phyloP scores from a whole-genome alignment of 2,329 filamentous ascomycete genomes.

The Aplosporella prunicola region DNA sequence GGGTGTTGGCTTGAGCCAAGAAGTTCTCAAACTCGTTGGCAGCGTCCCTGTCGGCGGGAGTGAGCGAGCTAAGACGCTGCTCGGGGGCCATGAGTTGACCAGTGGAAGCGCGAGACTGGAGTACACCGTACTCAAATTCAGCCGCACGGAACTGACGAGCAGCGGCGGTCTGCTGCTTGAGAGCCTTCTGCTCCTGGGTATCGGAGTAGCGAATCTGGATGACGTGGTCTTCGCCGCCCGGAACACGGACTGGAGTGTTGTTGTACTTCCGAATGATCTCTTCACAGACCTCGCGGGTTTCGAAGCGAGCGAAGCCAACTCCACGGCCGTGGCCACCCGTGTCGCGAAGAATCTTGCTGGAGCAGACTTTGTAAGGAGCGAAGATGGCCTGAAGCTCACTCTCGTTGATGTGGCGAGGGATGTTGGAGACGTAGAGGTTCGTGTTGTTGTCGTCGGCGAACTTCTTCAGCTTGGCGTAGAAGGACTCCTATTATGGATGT shows the following conservation, averaged over 20 bases:
- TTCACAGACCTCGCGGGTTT: conserved; percentile 80
- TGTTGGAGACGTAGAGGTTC: conserved; percentile 95
- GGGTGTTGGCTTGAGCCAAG: conserved; percentile 14
- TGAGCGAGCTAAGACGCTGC: conserved; percentile 23
- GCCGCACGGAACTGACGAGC: conserved; percentile 92
- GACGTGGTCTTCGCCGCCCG: conserved; percentile 61
- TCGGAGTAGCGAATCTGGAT: conserved; percentile 95
- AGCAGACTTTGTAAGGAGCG: conserved; percentile 72
- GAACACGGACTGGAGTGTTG: conserved; percentile 51
- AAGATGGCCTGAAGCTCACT: conserved; percentile 73
- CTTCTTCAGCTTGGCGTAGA: conserved; percentile 95
- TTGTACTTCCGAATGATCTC: conserved; percentile 81
- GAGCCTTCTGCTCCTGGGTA: conserved; percentile 88
- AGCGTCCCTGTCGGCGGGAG: conserved; percentile 23
- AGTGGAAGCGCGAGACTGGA: conserved; percentile 12
- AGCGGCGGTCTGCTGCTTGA: conserved; percentile 93
- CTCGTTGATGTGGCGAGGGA: conserved; percentile 87
- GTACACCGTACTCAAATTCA: conserved; percentile 56
- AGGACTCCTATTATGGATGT: conserved; percentile 81
- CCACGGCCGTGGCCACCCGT: conserved; percentile 87
- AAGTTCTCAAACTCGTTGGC: conserved; percentile 31
- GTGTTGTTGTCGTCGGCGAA: conserved; percentile 84
- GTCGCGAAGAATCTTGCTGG: conserved; percentile 90
- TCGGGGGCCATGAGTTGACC: conserved; percentile 20
- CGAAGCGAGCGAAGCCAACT: conserved; percentile 94